Conservation (phyloP, 1,284 basidiomycete species). For the Leccinum insigne region DNA sequence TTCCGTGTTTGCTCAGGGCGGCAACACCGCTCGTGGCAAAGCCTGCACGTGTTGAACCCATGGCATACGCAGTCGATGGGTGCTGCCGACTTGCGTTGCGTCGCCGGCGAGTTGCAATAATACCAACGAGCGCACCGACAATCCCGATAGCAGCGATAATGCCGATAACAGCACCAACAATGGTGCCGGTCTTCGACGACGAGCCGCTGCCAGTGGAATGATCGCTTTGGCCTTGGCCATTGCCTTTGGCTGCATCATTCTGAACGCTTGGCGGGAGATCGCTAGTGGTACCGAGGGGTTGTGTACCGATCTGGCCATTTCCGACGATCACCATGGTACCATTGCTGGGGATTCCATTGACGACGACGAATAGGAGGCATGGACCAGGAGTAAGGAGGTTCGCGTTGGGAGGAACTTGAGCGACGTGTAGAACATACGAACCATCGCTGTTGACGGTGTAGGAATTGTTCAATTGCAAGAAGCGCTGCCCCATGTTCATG, state of each 20-base stretch:
- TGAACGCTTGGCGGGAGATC: slow-evolving; percentile 47
- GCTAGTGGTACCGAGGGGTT: slow-evolving; percentile 49
- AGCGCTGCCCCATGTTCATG: slow-evolving; percentile 93
- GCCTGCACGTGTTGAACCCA: slow-evolving; percentile 36
- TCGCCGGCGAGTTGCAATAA: slow-evolving; percentile 47
- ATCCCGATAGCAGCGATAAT: slow-evolving; percentile 48
- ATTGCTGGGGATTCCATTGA: slow-evolving; percentile 83
- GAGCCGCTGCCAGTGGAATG: slow-evolving; percentile 13
- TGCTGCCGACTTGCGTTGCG: slow-evolving; percentile 37
- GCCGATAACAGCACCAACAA: slow-evolving; percentile 54
- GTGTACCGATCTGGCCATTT: slow-evolving; percentile 72
- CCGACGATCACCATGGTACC: slow-evolving; percentile 79
- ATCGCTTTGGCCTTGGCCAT: slow-evolving; percentile 16
- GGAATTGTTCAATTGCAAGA: slow-evolving; percentile 74
- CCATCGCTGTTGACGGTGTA: slow-evolving; percentile 83
- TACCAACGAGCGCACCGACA: slow-evolving; percentile 48
- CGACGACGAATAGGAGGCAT: slow-evolving; percentile 76
- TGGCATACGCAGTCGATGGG: slow-evolving; percentile 37
- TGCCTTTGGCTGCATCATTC: slow-evolving; percentile 24
- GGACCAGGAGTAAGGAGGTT: slow-evolving; percentile 88
- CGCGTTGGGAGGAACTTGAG: slow-evolving; percentile 81
- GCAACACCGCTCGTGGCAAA: slow-evolving; percentile 27
- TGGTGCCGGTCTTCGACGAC: slow-evolving; percentile 40
- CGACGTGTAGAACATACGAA: slow-evolving; percentile 70
- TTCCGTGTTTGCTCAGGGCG: slow-evolving; percentile 21